Evolutionary conservation across 768 basidiomycete species (phyloP).

Genomic region (Rhizopogon vulgaris): DNA sequence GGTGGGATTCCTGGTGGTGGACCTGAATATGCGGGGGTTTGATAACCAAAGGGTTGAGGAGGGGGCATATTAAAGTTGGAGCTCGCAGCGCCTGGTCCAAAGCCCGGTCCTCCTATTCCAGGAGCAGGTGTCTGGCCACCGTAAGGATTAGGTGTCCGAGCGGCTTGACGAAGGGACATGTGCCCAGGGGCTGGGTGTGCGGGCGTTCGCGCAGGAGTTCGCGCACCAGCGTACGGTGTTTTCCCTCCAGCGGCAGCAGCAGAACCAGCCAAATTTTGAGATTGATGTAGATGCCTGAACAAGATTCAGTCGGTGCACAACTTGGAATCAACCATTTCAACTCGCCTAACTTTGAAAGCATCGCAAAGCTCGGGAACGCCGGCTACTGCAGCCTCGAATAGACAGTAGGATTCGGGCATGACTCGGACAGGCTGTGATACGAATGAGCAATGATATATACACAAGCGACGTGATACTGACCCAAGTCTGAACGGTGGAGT

Average conservation of each 20-base stretch:
- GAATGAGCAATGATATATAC: not conserved
- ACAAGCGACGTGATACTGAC: slow-evolving; percentile 31
- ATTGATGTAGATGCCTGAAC: slow-evolving; percentile 69
- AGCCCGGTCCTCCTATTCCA: slow-evolving; percentile 32
- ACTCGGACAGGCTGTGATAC: slow-evolving; percentile 71
- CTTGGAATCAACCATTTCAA: not conserved
- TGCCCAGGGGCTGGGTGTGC: slow-evolving; percentile 79
- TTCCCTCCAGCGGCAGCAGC: slow-evolving; percentile 51
- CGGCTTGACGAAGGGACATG: slow-evolving; percentile 62
- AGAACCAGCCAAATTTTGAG: slow-evolving; percentile 51
- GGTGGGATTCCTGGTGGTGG: slow-evolving; percentile 43
- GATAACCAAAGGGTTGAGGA: slow-evolving; percentile 35
- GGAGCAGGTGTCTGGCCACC: slow-evolving; percentile 34
- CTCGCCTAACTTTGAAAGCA: slow-evolving; percentile 88
- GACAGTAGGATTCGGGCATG: slow-evolving; percentile 80
- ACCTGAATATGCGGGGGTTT: slow-evolving; percentile 40
- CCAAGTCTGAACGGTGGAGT: slow-evolving; percentile 87
- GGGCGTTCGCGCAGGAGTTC: slow-evolving; percentile 70
- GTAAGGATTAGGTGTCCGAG: slow-evolving; percentile 80
- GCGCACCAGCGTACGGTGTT: slow-evolving; percentile 66
- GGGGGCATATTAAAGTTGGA: slow-evolving; percentile 24
- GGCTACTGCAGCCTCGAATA: slow-evolving; percentile 85
- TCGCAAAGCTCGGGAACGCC: slow-evolving; percentile 93
- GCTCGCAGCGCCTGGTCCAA: slow-evolving; percentile 21
- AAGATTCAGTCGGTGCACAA: slow-evolving; percentile 1